Base-by-base conservation (phyloP, 1,284 basidiomycete genomes). In the Rhodotorula sp. region DNA sequence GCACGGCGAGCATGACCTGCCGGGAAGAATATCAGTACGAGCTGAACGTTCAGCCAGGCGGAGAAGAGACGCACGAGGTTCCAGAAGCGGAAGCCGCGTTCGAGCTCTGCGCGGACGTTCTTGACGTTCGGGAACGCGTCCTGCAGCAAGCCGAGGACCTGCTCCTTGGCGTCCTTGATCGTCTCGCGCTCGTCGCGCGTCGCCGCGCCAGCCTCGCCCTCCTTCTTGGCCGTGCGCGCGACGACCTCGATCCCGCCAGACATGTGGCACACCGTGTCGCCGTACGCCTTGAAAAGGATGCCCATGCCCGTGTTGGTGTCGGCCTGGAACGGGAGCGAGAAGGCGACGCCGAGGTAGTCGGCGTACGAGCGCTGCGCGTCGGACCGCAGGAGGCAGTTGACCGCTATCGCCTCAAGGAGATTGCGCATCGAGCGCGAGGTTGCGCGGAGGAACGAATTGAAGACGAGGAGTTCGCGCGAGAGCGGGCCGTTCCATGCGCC, bases 291-390 rank as follows among this genome's bases (percentile, higher is more conserved):
- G 55, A 92, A 92, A 9, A 99, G 86, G 74, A 99, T 92, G 3
- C 96, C 96, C 83, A 97, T 97, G 16, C 96, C 96, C 1, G 97
- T 99, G 84, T 97, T 98, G 74, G 93, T 91, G 79, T 99, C 97
- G 61, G 87, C 87, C 81, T 97, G 95, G 88, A 99, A 97, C 10
- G 93, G 93, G 49, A 96, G 84, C 41, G 80, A 81, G 52, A 97
- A 86, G 73, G 92, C 89, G 75, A 99, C 90, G 81, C 98, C 97
- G 75, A 97, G 84, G 76, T 92, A 86, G 80, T 99, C 97, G 77
- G 98, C 95, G 72, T 96, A 87, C 60, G 87, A 87, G 60, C 92
- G 86, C 58, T 90, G 87, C 27, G 92, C 93, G 78, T 97, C 94
- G 45, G 88, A 88, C 44, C 92, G 89, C 34, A 99, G 85, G 49